Evolutionary conservation across 768 basidiomycete species (phyloP).

Genomic region (Rhodosporidiobolus sp.): DNA sequence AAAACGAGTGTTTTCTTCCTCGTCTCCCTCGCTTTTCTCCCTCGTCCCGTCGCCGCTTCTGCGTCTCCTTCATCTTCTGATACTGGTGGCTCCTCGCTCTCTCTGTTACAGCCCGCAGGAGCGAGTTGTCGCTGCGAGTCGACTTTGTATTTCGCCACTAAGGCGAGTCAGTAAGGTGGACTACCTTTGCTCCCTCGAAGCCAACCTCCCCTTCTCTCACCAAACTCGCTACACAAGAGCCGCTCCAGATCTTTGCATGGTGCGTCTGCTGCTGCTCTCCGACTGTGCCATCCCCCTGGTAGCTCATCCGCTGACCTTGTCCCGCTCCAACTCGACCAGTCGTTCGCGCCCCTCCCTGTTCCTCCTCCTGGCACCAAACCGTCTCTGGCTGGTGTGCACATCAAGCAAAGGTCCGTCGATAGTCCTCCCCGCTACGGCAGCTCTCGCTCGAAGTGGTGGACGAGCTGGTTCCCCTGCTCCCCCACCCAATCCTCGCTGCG

Average conservation of each 20-base stretch:
- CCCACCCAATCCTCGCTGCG: not conserved
- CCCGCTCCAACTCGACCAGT: not conserved
- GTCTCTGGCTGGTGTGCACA: not conserved
- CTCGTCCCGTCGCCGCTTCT: too few relatives aligned
- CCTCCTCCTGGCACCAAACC: slow-evolving; percentile 1
- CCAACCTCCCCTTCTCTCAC: not conserved
- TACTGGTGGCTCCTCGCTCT: too few relatives aligned
- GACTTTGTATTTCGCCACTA: too few relatives aligned
- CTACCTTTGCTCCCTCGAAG: not conserved
- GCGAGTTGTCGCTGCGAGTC: too few relatives aligned
- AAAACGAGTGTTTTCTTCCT: too few relatives aligned
- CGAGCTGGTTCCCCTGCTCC: not conserved
- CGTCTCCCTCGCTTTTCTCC: too few relatives aligned
- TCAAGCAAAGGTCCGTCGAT: slow-evolving; percentile 6
- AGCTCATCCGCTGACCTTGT: not conserved
- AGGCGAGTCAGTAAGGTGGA: too few relatives aligned
- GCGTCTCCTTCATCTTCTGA: too few relatives aligned
- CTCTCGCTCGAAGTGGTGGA: too few relatives aligned
- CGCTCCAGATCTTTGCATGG: not conserved
- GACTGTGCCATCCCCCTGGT: not conserved
- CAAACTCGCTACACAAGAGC: not conserved
- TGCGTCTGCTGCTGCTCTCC: not conserved
- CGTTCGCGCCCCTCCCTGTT: not conserved
- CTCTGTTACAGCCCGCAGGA: too few relatives aligned
- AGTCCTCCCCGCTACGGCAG: too few relatives aligned